Percentiles rank a stretch among this genome's conserved stretches.
Conservation (phyloP, 2,329 filamentous ascomycete genomes). For the Leptographium wingfieldii region DNA sequence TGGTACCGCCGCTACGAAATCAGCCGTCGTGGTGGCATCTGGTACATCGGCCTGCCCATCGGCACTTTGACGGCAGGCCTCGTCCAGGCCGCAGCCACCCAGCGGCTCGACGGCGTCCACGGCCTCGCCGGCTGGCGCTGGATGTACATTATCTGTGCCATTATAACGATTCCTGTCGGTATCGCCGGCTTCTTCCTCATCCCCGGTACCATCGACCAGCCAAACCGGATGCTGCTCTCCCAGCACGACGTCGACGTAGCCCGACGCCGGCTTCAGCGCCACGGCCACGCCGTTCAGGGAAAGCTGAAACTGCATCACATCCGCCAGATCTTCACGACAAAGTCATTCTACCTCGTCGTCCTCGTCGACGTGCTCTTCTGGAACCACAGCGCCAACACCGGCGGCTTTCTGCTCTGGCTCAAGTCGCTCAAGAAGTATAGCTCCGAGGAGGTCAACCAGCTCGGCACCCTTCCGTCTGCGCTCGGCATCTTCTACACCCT, state of each 20-base stretch:
- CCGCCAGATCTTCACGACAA: slow-evolving; percentile 21
- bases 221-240: slow-evolving; percentile 23
- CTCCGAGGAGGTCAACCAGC: slow-evolving; percentile 5
- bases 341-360: slow-evolving; percentile 34
- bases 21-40: slow-evolving; percentile 48
- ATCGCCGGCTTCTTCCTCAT: slow-evolving; percentile 36
- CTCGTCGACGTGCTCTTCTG: slow-evolving; percentile 43
- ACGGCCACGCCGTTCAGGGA: slow-evolving; percentile 26
- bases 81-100: slow-evolving; percentile 29
- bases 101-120: slow-evolving; percentile 28
- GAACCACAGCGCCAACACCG: slow-evolving; percentile 36
- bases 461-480: slow-evolving; percentile 15
- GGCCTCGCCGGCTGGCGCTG: slow-evolving; percentile 39
- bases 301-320: slow-evolving; percentile 21
- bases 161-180: slow-evolving; percentile 29
- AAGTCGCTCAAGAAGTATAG: slow-evolving; percentile 29
- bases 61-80: slow-evolving; percentile 18
- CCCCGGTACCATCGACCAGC: slow-evolving; percentile 31
- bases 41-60: slow-evolving; percentile 46
- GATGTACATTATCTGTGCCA: slow-evolving; percentile 33
- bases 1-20: slow-evolving; percentile 50
- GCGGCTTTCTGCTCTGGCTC: slow-evolving; percentile 42
- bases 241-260: slow-evolving; percentile 21
- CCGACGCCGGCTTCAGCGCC: slow-evolving; percentile 19
- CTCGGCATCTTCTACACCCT: slow-evolving; percentile 45